Evolutionary conservation across 257 asterid species (phyloP), one percentile per base, ranked within the genome.

Genomic region (Solanum neorickii): DNA sequence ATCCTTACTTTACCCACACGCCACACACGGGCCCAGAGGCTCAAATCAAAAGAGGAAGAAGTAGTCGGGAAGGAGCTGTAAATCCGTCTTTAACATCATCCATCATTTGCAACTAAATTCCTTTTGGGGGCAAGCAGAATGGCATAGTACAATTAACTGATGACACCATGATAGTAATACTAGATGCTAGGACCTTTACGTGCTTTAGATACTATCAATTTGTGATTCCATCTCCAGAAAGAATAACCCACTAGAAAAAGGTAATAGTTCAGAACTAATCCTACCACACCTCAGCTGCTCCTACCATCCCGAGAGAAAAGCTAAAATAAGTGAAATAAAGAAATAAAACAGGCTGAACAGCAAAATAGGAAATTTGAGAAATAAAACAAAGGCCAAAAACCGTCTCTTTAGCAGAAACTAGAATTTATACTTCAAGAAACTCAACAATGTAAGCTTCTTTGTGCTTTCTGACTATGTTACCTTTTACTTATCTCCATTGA

Each of bases 401-500:
- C 21, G 49, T 46, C 82, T 74, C 49, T 74, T 74, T 6, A 41
- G 85, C 27, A 49, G 85, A 47, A 82, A 31, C n/a, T 80, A 46
- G 42, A 82, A 82, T 82, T 41, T 33, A 82, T 20, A 46, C 12
- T 49, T 49, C 65, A 82, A 82, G 70, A 82, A 82, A 82, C 85
- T 49, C 69, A 82, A 49, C 68, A 82, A 49, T 82, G 85, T 31
- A 82, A 29, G 35, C 69, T 80, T 47, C 44, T 82, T 49, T 11
- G 70, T 82, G 20, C 13, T 82, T 82, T 82, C 70, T 82, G 69
- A 49, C 46, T 82, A 20, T 31, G 31, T 76, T 92, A 94, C 99
- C 99, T 95, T 88, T 92, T 90, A 88, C 88, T 90, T 90, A 90
- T 92, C 92, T 94, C 97, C 88, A 92, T 93, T 56, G 92, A 78